A percentile compares a stretch with the other conserved stretches of the same genome.
Conservation (phyloP, 2,329 filamentous ascomycete genomes). For the Ceratocystis albifundus region DNA sequence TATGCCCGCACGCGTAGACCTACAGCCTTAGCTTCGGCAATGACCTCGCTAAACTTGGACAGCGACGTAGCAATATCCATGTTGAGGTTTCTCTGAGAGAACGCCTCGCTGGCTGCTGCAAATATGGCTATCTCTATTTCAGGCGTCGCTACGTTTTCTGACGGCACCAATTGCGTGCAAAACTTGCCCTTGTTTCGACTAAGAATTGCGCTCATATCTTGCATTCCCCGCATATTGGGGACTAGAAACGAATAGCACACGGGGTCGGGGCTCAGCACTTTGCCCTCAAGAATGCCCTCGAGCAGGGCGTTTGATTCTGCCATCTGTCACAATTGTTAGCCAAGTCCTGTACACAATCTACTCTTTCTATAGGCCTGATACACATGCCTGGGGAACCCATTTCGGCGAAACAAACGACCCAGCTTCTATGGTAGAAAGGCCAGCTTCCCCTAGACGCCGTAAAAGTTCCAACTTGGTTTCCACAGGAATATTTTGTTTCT, state of each 20-base stretch:
- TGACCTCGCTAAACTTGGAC: slow-evolving; percentile 56
- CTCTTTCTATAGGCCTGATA: neutral
- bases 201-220: slow-evolving; percentile 48
- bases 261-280: slow-evolving; percentile 42
- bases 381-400: slow-evolving; percentile 67
- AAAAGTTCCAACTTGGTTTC: slow-evolving; percentile 68
- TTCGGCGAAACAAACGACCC: slow-evolving; percentile 75
- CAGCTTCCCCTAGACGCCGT: slow-evolving; percentile 54
- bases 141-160: slow-evolving; percentile 35
- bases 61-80: slow-evolving; percentile 66
- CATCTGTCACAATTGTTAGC: slow-evolving; percentile 44
- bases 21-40: slow-evolving; percentile 51
- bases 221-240: slow-evolving; percentile 62
- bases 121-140: slow-evolving; percentile 67
- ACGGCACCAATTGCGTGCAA: slow-evolving; percentile 40
- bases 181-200: slow-evolving; percentile 39
- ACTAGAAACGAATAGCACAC: slow-evolving; percentile 72
- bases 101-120: slow-evolving; percentile 68
- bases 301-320: slow-evolving; percentile 66
- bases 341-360: neutral
- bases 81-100: slow-evolving; percentile 72
- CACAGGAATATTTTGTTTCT: slow-evolving; percentile 58
- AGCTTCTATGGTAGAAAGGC: slow-evolving; percentile 62
- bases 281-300: slow-evolving; percentile 50
- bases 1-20: slow-evolving; percentile 64